These are phyloP conservation scores for Alternaria solani DNA, from an alignment of 2,329 filamentous ascomycete species.

Conservation along the genomic window DNA sequence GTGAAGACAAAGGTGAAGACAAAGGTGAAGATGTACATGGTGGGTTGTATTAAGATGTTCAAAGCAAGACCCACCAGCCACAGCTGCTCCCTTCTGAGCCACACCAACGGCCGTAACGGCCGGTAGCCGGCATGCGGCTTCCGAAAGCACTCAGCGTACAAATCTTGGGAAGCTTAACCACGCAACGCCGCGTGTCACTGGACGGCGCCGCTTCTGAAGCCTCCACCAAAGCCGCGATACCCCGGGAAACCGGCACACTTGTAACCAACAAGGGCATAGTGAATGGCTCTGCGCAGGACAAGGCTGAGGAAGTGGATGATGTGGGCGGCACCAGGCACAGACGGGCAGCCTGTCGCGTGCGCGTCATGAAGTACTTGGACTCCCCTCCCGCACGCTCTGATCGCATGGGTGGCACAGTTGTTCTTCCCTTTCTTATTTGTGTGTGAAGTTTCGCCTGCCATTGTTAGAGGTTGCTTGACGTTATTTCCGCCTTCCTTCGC, in stretches of 20 bases:
- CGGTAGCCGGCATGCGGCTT: neutral
- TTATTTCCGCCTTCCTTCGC: constrained; percentile 5
- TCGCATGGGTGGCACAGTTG: neutral
- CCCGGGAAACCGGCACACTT: constrained; percentile 3
- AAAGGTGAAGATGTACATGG: neutral
- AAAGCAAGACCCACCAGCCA: neutral
- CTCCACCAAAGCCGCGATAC: neutral
- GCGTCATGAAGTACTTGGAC: constrained; percentile 8
- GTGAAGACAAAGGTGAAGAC: neutral
- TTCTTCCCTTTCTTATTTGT: neutral
- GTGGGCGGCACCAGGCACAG: constrained; percentile 7
- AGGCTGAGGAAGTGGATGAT: neutral
- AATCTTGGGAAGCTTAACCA: constrained; percentile 22
- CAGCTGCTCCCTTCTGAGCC: neutral
- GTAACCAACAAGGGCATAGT: neutral
- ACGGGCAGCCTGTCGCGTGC: constrained; percentile 5
- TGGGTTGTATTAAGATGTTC: neutral
- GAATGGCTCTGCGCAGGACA: neutral
- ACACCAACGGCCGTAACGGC: neutral
- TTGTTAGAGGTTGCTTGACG: neutral
- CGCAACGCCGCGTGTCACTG: constrained; percentile 28
- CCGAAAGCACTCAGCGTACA: neutral
- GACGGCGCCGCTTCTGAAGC: constrained; percentile 8
- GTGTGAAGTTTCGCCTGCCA: neutral
- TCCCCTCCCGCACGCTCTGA: constrained; percentile 3